Conservation (phyloP, 1,284 basidiomycete species). For the Fistulinella staudtii region DNA sequence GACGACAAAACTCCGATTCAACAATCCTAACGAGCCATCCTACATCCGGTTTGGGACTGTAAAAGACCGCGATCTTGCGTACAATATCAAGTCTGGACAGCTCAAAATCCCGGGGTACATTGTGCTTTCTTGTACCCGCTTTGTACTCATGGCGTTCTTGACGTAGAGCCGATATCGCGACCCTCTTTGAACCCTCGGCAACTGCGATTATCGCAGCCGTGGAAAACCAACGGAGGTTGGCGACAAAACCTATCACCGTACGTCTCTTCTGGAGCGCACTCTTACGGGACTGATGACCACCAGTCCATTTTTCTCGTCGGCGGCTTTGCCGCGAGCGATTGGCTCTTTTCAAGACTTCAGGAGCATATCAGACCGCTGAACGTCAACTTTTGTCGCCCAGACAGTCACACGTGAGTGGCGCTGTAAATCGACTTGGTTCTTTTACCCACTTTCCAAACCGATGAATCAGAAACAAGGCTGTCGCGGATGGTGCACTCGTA, state of each 20-base stretch:
- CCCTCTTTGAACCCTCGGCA: slow-evolving; percentile 41
- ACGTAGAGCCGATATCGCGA: slow-evolving; percentile 31
- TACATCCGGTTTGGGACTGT: slow-evolving; percentile 42
- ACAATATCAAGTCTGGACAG: slow-evolving; percentile 41
- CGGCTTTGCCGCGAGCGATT: slow-evolving; percentile 39
- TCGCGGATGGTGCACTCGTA: slow-evolving; percentile 35
- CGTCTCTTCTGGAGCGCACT: slow-evolving; percentile 1
- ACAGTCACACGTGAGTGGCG: slow-evolving; percentile 40
- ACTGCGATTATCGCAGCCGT: slow-evolving; percentile 33
- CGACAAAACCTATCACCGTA: slow-evolving; percentile 28
- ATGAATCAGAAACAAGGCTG: slow-evolving; percentile 28
- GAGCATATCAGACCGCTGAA: slow-evolving; percentile 26
- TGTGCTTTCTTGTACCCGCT: not conserved
- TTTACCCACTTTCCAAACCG: not conserved
- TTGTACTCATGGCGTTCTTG: slow-evolving; percentile 12
- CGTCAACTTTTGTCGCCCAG: slow-evolving; percentile 41
- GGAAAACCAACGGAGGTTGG: slow-evolving; percentile 27
- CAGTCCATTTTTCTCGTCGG: slow-evolving; percentile 38
- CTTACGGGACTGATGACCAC: slow-evolving; percentile 1
- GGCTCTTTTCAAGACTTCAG: slow-evolving; percentile 32
- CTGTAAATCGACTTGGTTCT: not conserved
- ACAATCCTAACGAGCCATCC: slow-evolving; percentile 30
- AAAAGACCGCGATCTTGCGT: slow-evolving; percentile 33
- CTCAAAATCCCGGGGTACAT: slow-evolving; percentile 37
- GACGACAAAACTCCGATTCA: slow-evolving; percentile 41